These are phyloP conservation scores for Phytophthora hibernalis DNA, from an alignment of 352 stramenopile species.

Conservation along the genomic window DNA sequence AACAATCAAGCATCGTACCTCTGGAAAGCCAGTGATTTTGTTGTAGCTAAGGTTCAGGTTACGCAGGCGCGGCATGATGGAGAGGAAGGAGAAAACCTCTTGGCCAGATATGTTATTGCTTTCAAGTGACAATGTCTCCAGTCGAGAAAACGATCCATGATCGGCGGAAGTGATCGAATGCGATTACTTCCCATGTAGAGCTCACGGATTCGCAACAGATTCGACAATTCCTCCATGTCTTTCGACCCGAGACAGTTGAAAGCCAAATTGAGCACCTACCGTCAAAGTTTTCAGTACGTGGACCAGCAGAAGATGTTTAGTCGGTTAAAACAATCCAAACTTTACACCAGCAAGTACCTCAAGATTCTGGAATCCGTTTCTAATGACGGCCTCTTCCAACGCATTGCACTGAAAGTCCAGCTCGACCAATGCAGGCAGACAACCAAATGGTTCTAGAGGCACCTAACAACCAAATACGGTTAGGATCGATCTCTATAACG, in stretches of 20 bases:
- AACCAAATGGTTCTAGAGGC: conserved; percentile 70
- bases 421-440: conserved; percentile 67
- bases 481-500: background rate
- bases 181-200: conserved; percentile 81
- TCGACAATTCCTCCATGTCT: conserved; percentile 76
- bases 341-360: conserved; percentile 41
- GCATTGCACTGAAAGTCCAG: conserved; percentile 88
- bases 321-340: background rate
- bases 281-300: background rate
- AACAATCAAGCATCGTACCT: conserved; percentile 37
- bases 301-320: background rate
- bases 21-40: conserved; percentile 74
- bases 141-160: conserved; percentile 76
- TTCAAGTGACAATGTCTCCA: conserved; percentile 83
- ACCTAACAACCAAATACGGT: conserved; percentile 27
- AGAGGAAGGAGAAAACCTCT: conserved; percentile 76
- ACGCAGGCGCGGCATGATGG: conserved; percentile 65
- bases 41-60: conserved; percentile 87
- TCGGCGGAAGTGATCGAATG: conserved; percentile 67
- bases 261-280: conserved; percentile 75
- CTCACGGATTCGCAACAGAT: conserved; percentile 78
- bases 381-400: conserved; percentile 49
- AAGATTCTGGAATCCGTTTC: conserved; percentile 70
- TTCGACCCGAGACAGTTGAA: conserved; percentile 76
- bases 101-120: conserved; percentile 75